Evolutionary conservation across 1,139 yeast species (phyloP).

Genomic region (Candida tetrigidarum): DNA sequence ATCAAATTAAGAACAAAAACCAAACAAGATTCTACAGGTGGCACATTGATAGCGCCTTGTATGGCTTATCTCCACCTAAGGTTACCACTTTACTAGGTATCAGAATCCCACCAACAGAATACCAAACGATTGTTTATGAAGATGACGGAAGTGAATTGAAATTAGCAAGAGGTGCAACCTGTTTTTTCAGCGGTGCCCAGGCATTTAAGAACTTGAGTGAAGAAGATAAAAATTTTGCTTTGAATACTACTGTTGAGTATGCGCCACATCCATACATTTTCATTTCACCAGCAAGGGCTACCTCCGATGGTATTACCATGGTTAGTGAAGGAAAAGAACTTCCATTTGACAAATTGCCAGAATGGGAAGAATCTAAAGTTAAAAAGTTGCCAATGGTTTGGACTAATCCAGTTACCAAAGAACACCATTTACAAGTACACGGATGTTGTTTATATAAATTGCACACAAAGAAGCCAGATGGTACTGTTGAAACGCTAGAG

Average conservation of each 20-base stretch:
- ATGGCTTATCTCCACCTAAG: slow-evolving; percentile 82
- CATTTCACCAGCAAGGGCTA: slow-evolving; percentile 79
- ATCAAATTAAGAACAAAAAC: slow-evolving; percentile 59
- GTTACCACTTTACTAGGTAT: slow-evolving; percentile 84
- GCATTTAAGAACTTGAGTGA: slow-evolving; percentile 70
- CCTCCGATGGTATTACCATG: slow-evolving; percentile 85
- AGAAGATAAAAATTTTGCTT: slow-evolving; percentile 73
- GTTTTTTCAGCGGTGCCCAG: slow-evolving; percentile 78
- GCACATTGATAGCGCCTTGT: slow-evolving; percentile 91
- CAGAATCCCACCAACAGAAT: slow-evolving; percentile 67
- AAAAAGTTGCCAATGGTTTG: slow-evolving; percentile 84
- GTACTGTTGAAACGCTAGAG: slow-evolving; percentile 50
- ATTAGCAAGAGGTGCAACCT: slow-evolving; percentile 84
- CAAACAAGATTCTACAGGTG: slow-evolving; percentile 86
- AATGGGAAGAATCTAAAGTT: slow-evolving; percentile 78
- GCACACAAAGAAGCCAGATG: slow-evolving; percentile 59
- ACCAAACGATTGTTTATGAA: slow-evolving; percentile 57
- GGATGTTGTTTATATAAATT: slow-evolving; percentile 81
- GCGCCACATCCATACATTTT: slow-evolving; percentile 93
- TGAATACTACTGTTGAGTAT: slow-evolving; percentile 77
- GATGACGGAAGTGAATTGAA: slow-evolving; percentile 67
- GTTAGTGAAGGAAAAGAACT: slow-evolving; percentile 77
- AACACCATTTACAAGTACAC: slow-evolving; percentile 83
- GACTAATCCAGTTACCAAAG: slow-evolving; percentile 88
- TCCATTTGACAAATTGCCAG: slow-evolving; percentile 68